Evolutionary conservation across 257 asterid species (phyloP), one percentile per base, ranked within the genome.

Genomic region (Penstemon barbatus): DNA sequence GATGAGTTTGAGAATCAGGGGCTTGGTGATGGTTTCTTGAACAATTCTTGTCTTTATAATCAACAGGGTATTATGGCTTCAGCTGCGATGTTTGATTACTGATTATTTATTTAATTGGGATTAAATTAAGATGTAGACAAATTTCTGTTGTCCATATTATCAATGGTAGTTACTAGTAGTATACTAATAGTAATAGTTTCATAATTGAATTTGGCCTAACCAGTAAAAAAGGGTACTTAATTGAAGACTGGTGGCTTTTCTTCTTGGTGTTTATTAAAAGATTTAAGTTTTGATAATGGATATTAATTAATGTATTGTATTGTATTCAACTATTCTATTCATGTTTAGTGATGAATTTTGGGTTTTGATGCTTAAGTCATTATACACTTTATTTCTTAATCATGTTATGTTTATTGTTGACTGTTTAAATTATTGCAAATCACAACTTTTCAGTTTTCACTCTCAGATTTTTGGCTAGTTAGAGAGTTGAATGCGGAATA

Each of bases 21-120:
- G 0, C 42, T 36, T 58, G 74, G 63, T 37, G 89, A 82, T 4
- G 61, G 57, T n/a, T 69, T 84, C 75, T 42, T 72, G 79, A 83
- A 73, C 65, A 84, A 73, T 67, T 67, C 82, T 1, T 91, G 93
- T 55, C 10, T 57, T 7, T 10, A 6, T 49, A 49, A 49, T 49
- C 53, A 49, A 4, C 53, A 49, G 10, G 13, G 13, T 4, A 49
- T 49, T 13, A 49, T 49, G 53, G 53, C 53, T 7, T 49, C 53
- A 5, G 53, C 53, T 49, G 53, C 3, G 12, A 49, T 49, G 53
- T 49, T 49, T 49, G 53, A 49, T 49, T 49, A 49, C n/a, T 49
- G 53, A 49, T 48, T 48, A 4, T 48, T 48, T 48, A 3, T 48
- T 48, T 49, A 49, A 13, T 11, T 49, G 10, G 53, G n/a, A 49